Conservation (phyloP, 345 rosid species). For the Syzygium oleosum region DNA sequence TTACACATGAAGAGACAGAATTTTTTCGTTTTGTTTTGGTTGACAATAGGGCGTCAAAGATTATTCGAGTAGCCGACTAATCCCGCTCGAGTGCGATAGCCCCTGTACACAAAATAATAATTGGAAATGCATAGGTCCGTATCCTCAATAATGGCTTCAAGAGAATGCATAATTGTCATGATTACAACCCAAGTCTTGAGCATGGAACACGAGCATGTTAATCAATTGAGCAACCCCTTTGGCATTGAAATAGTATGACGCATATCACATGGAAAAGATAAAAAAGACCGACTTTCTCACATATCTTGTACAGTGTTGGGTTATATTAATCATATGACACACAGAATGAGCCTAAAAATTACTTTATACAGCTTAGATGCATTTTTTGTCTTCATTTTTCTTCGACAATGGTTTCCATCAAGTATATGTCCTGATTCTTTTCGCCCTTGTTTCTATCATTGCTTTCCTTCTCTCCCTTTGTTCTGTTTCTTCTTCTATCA, state of each 20-base stretch:
- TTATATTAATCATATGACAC: not conserved
- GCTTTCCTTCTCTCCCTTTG: not conserved
- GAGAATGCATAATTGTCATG: not conserved
- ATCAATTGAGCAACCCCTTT: not conserved
- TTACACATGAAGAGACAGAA: not conserved
- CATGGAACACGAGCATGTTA: not conserved
- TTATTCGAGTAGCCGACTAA: not conserved
- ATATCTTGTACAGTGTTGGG: not conserved
- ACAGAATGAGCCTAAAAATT: not conserved
- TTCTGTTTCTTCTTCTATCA: not conserved
- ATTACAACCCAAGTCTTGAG: not conserved
- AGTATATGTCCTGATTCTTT: not conserved
- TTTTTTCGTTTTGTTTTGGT: not conserved
- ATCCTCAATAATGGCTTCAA: not conserved
- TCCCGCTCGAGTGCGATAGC: too few species aligned
- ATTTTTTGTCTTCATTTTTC: not conserved
- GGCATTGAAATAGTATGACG: not conserved
- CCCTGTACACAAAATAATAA: not conserved
- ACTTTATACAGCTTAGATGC: not conserved
- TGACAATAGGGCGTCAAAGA: not conserved
- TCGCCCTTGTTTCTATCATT: not conserved
- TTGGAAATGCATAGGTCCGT: not conserved
- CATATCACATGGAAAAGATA: not conserved
- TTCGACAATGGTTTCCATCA: not conserved
- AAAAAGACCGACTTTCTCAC: not conserved